A percentile compares a stretch with the other conserved stretches of the same genome.
Conservation (phyloP, 78 protist species). For the Dictyostelium capitatum region DNA sequence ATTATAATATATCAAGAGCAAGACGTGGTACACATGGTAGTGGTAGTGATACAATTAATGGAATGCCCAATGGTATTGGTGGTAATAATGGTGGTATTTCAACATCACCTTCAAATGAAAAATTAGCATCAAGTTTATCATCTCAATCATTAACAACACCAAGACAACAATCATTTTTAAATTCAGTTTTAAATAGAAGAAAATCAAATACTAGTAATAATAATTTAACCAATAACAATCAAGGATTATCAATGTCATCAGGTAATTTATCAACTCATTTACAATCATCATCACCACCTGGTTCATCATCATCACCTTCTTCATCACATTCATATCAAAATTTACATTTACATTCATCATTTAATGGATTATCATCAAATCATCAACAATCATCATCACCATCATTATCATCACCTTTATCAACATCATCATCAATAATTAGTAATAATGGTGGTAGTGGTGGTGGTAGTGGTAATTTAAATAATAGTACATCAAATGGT, state of each 20-base stretch:
- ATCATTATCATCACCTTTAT: neutral
- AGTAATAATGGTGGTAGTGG: conserved; percentile 1
- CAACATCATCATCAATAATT: neutral
- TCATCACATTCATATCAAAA: neutral
- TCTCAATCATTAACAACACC: neutral
- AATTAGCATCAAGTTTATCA: neutral
- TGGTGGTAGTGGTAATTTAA: neutral
- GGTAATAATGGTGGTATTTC: neutral
- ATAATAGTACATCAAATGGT: neutral
- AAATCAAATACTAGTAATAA: neutral
- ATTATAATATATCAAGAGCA: conserved; percentile 27
- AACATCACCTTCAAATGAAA: neutral
- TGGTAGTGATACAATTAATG: neutral
- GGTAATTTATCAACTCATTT: neutral
- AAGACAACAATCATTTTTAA: conserved; percentile 28
- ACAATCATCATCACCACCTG: neutral
- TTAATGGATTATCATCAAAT: neutral
- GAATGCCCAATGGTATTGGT: too few relatives aligned
- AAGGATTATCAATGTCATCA: neutral
- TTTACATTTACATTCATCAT: conserved; percentile 3
- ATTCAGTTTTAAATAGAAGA: conserved; percentile 25
- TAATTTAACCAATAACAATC: neutral
- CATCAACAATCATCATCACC: neutral
- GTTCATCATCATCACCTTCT: conserved; percentile 5
- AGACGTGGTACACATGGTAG: conserved; percentile 12